Evolutionary conservation across 257 asterid genomes (phyloP).

Genomic region (Ligustrum vulgare): DNA sequence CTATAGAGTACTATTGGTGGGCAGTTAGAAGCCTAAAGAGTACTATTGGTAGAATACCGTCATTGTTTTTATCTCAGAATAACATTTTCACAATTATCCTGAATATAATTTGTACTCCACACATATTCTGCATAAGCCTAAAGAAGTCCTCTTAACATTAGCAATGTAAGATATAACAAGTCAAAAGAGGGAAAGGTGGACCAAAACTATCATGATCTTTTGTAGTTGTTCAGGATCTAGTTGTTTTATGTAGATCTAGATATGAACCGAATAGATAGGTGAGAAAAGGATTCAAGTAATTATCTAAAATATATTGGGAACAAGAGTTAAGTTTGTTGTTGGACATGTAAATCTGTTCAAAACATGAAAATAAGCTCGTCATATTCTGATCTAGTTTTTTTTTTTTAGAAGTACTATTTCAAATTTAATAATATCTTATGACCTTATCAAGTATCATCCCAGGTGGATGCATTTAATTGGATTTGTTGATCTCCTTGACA

Average conservation of each 20-base stretch:
- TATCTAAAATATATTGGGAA: not conserved
- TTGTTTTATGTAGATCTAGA: not conserved
- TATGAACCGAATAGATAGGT: not conserved
- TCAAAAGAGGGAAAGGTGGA: too few relatives aligned
- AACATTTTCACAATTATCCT: too few relatives aligned
- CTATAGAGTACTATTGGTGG: not conserved
- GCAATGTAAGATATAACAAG: too few relatives aligned
- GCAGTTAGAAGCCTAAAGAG: not conserved
- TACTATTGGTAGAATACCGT: too few relatives aligned
- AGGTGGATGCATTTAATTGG: constrained; percentile 96
- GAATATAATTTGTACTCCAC: too few relatives aligned
- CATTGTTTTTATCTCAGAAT: too few relatives aligned
- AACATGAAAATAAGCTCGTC: not conserved
- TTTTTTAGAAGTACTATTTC: not conserved
- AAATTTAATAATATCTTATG: constrained; percentile 42
- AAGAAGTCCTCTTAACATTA: too few relatives aligned
- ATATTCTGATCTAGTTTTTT: not conserved
- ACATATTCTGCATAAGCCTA: too few relatives aligned
- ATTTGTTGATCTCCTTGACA: constrained; percentile 96
- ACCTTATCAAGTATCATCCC: constrained; percentile 81
- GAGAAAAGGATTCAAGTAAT: not conserved
- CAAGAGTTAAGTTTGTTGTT: not conserved
- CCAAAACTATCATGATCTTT: not conserved
- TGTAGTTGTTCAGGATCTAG: not conserved
- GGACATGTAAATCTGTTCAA: not conserved